phyloP scores from a whole-genome alignment of 2,329 filamentous ascomycete genomes.

The Trichoderma arundinaceum region DNA sequence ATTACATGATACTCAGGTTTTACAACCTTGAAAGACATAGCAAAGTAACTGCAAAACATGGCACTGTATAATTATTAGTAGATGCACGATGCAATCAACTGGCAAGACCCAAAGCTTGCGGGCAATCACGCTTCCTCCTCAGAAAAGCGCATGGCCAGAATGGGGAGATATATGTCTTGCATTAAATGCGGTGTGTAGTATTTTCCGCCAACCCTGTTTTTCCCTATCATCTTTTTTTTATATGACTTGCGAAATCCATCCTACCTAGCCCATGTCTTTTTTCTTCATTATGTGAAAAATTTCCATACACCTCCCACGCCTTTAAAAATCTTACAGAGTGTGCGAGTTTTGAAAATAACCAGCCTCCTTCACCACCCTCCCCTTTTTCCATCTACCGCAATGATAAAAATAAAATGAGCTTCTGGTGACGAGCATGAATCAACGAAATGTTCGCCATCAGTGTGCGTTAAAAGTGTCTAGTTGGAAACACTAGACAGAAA shows the following conservation, averaged over 20 bases:
- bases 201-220: constrained; percentile 35
- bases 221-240: constrained; percentile 26
- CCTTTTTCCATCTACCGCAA: background rate
- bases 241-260: constrained; percentile 26
- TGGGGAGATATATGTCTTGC: constrained; percentile 39
- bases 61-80: constrained; percentile 35
- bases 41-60: constrained; percentile 6
- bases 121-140: background rate
- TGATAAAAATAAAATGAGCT: background rate
- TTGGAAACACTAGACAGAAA: constrained; percentile 3
- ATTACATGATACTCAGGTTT: constrained; percentile 10
- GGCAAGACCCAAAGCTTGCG: constrained; percentile 23
- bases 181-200: constrained; percentile 40
- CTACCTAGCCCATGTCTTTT: constrained; percentile 27
- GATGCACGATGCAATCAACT: constrained; percentile 38
- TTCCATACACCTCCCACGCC: constrained; percentile 32
- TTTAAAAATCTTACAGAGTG: constrained; percentile 32
- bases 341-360: constrained; percentile 14
- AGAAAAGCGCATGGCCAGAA: background rate
- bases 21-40: background rate
- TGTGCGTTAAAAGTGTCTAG: background rate
- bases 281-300: constrained; percentile 37
- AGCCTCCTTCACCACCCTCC: constrained; percentile 21
- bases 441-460: constrained; percentile 8
- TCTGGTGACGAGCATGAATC: background rate